A percentile compares a stretch with the other conserved stretches of the same genome.
These are phyloP conservation scores for Rhodocollybia butyracea DNA, from an alignment of 768 basidiomycete species.

Conservation along the genomic window DNA sequence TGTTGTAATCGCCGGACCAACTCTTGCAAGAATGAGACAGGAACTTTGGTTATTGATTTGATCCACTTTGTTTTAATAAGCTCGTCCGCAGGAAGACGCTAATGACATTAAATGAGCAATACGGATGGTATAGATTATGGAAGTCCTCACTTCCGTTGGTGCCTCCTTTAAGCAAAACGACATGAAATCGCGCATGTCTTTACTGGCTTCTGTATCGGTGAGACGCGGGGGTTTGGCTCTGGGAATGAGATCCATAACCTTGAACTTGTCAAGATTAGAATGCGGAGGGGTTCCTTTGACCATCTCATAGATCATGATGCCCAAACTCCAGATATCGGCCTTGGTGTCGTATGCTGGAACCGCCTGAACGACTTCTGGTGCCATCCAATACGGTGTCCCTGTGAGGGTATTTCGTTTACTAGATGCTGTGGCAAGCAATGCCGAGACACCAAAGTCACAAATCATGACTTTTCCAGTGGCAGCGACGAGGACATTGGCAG, in stretches of 20 bases:
- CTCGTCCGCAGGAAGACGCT: constrained; percentile 91
- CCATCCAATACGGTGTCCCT: constrained; percentile 99
- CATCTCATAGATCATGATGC: constrained; percentile 96
- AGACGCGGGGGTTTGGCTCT: constrained; percentile 80
- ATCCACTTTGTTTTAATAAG: constrained; percentile 89
- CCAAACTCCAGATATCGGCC: constrained; percentile 97
- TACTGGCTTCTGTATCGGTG: constrained; percentile 73
- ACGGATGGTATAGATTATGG: neutral
- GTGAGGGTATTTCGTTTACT: constrained; percentile 96
- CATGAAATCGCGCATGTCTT: constrained; percentile 88
- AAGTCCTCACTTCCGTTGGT: constrained; percentile 63
- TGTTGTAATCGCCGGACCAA: constrained; percentile 75
- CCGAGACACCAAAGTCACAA: constrained; percentile 98
- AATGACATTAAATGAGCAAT: constrained; percentile 1
- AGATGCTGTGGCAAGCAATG: constrained; percentile 75
- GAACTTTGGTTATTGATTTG: constrained; percentile 64
- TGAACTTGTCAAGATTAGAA: constrained; percentile 79
- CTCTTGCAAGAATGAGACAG: constrained; percentile 71
- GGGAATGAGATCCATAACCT: constrained; percentile 87
- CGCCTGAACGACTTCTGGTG: constrained; percentile 91
- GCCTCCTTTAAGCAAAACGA: constrained; percentile 77
- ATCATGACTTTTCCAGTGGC: constrained; percentile 89
- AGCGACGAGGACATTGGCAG: constrained; percentile 92
- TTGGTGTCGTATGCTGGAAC: constrained; percentile 94
- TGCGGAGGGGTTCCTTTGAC: constrained; percentile 95